Conservation (phyloP, 2,329 filamentous ascomycete genomes). For the Nemania sp. region DNA sequence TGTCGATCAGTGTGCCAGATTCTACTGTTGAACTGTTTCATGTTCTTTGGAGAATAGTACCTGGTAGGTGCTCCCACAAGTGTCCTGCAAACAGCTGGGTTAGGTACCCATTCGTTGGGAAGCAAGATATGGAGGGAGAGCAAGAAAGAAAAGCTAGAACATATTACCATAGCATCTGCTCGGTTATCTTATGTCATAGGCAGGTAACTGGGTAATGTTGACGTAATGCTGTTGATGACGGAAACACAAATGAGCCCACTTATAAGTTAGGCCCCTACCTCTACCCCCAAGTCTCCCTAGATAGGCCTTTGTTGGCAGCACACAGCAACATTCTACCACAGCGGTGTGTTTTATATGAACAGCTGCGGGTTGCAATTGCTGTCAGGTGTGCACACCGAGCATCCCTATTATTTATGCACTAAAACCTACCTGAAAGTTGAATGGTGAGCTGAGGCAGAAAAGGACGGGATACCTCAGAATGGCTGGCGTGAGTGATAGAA, state of each 20-base stretch:
- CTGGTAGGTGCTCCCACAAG: constrained; percentile 5
- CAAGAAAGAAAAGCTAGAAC: background rate
- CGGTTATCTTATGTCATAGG: background rate
- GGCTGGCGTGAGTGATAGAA: background rate
- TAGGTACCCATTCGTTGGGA: background rate
- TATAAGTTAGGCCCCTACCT: too few species aligned
- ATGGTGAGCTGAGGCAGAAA: background rate
- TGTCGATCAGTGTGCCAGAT: constrained; percentile 20
- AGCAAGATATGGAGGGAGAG: background rate
- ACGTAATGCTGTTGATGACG: background rate
- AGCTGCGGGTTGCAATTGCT: too few species aligned
- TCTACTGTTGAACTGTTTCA: constrained; percentile 16
- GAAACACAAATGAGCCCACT: too few species aligned
- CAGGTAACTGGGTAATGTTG: background rate
- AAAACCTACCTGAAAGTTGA: background rate
- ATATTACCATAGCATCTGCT: background rate
- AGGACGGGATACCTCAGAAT: constrained; percentile 9
- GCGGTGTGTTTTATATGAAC: too few species aligned
- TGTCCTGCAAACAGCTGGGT: background rate
- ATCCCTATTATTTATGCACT: too few species aligned
- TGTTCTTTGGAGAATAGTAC: constrained; percentile 1
- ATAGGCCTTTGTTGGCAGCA: too few species aligned
- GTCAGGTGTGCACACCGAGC: too few species aligned
- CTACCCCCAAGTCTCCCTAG: too few species aligned
- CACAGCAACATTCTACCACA: too few species aligned